Base-by-base conservation (phyloP, 2,329 filamentous ascomycete species). In the Diplodia mutila region DNA sequence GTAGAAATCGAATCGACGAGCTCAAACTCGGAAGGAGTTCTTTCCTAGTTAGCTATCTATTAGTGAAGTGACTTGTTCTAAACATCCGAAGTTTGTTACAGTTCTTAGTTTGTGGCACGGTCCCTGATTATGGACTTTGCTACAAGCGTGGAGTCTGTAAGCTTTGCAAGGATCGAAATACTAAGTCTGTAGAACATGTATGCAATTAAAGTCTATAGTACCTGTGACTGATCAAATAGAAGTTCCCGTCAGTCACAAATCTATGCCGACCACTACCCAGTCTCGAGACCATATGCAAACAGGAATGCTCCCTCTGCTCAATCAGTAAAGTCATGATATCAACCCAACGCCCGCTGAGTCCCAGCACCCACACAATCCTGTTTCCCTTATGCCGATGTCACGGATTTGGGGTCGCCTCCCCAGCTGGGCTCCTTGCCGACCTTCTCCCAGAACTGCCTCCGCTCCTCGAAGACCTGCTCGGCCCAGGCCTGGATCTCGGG, bases 401-500 rank as follows among this genome's bases (percentile, higher is more conserved):
- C 52, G 4, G 12, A 59, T 42, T 66, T 66, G 27, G 42, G 23
- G 42, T 67, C 29, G 25, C 65, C 54, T 9, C 65, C 65, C 65
- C 65, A 67, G n/a, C 34, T 54, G 2, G 75, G 74, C 65, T 74
- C 74, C 69, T 75, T 79, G n/a, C 75, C 76, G 8, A 70, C 67
- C 8, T 67, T 77, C 34, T 81, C 84, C 92, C 93, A 97, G 74
- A 93, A 90, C 34, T 81, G 84, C 72, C 90, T 85, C 67, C 94
- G 85, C 83, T 98, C 94, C 72, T 84, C 82, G 71, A 98, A 81
- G 34, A 97, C 82, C 71, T 93, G 88, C 29, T 86, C 84, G 0
- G 90, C 91, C 94, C 94, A 98, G 14, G 82, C 86, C 81, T 89
- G 88, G 72, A 93, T 91, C 81, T 97, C 94, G 0, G 88, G 86